phyloP scores from a whole-genome alignment of 306 rosid species.

The Oxytropis ochrocephala region DNA sequence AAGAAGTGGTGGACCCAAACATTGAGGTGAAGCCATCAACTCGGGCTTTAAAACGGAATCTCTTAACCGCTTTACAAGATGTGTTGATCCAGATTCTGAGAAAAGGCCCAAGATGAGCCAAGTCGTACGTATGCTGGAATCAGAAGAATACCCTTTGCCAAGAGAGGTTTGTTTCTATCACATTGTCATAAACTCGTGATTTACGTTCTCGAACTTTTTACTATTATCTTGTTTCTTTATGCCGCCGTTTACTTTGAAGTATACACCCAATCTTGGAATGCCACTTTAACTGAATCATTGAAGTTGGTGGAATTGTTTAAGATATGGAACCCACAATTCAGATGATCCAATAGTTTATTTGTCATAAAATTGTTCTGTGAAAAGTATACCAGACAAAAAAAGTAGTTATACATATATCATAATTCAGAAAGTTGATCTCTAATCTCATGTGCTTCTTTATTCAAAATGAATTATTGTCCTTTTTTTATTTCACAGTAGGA shows the following conservation, averaged over 20 bases:
- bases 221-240: not conserved
- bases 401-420: conserved; percentile 4
- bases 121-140: conserved; percentile 91
- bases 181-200: not conserved
- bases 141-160: conserved; percentile 75
- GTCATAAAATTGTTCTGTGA: not conserved
- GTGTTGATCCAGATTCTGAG: conserved; percentile 90
- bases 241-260: not conserved
- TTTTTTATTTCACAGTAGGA: not conserved
- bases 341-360: not conserved
- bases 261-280: not conserved
- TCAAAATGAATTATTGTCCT: not conserved
- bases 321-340: not conserved
- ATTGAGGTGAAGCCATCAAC: conserved; percentile 77
- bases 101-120: conserved; percentile 95
- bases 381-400: not conserved
- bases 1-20: conserved; percentile 86
- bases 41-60: conserved; percentile 75
- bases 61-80: conserved; percentile 86
- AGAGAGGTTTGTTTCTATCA: conserved; percentile 58
- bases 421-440: not conserved
- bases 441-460: not conserved
- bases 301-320: not conserved
- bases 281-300: too few relatives aligned
- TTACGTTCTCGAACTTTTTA: not conserved